Conservation (phyloP, 306 rosid species). For the Medicago arabica region DNA sequence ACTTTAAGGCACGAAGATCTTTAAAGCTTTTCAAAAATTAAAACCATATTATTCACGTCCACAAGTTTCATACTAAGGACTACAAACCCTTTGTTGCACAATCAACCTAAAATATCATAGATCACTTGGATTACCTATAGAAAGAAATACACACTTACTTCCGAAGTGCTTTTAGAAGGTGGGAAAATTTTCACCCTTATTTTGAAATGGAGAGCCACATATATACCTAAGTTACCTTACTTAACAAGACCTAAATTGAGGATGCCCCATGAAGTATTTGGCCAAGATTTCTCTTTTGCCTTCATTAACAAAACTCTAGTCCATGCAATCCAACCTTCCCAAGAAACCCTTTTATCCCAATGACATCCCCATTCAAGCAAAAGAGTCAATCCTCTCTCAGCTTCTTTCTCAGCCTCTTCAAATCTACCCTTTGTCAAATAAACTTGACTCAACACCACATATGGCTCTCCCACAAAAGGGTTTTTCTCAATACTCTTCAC, state of each 20-base stretch:
- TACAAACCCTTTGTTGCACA: too few species aligned
- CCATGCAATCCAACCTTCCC: conserved; percentile 99
- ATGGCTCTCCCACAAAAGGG: conserved; percentile 83
- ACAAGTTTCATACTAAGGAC: too few species aligned
- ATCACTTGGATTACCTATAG: too few species aligned
- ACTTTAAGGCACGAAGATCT: too few species aligned
- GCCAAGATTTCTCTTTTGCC: conserved; percentile 82
- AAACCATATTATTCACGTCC: too few species aligned
- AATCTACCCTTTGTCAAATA: conserved; percentile 58
- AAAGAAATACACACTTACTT: too few species aligned
- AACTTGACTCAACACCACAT: conserved; percentile 71
- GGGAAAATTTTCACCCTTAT: too few species aligned
- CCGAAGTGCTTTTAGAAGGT: too few species aligned
- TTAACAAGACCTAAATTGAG: conserved; percentile 82
- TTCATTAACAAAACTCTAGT: conserved; percentile 72
- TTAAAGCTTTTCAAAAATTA: too few species aligned
- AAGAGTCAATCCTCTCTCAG: conserved; percentile 68
- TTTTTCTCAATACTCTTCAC: conserved; percentile 62
- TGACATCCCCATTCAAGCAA: conserved; percentile 79
- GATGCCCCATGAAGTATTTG: conserved; percentile 73
- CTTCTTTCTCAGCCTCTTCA: conserved; percentile 75
- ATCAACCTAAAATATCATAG: too few species aligned
- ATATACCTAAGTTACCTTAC: too few species aligned
- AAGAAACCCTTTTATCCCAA: conserved; percentile 93
- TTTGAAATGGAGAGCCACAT: too few species aligned